Conservation (phyloP, 768 basidiomycete species). For the Leccinum aurantiacum region DNA sequence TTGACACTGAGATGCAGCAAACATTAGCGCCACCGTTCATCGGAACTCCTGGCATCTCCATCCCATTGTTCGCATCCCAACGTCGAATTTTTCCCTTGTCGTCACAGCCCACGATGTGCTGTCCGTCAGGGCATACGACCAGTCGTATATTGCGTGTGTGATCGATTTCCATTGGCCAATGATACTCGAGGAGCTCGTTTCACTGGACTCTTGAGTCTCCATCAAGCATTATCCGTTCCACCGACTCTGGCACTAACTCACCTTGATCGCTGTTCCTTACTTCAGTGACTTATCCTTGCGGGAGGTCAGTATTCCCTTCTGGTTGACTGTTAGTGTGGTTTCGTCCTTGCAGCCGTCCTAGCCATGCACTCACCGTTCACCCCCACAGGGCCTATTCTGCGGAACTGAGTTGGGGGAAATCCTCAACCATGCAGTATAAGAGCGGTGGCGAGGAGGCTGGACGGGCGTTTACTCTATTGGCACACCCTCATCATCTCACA, state of each 20-base stretch:
- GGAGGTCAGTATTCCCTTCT: not conserved
- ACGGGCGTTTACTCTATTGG: too few species aligned
- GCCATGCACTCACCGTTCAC: not conserved
- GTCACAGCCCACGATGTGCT: not conserved
- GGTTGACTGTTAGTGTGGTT: not conserved
- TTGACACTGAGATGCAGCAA: not conserved
- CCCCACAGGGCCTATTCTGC: not conserved
- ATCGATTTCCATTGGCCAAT: not conserved
- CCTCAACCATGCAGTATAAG: too few species aligned
- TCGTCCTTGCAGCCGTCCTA: not conserved
- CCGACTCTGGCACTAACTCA: not conserved
- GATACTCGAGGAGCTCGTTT: too few species aligned
- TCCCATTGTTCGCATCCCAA: not conserved
- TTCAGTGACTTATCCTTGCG: not conserved
- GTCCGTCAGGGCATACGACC: too few species aligned
- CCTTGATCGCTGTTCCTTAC: not conserved
- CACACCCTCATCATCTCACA: too few species aligned
- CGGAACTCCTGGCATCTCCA: not conserved
- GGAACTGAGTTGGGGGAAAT: not conserved
- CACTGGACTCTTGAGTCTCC: not conserved
- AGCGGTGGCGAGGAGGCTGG: too few species aligned
- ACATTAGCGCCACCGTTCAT: not conserved
- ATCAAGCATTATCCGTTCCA: not conserved
- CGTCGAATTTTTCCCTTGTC: not conserved
- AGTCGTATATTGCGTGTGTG: not conserved